Evolutionary conservation across 495 filamentous ascomycete genomes (phyloP).

Genomic region (Neurospora sublineolata): DNA sequence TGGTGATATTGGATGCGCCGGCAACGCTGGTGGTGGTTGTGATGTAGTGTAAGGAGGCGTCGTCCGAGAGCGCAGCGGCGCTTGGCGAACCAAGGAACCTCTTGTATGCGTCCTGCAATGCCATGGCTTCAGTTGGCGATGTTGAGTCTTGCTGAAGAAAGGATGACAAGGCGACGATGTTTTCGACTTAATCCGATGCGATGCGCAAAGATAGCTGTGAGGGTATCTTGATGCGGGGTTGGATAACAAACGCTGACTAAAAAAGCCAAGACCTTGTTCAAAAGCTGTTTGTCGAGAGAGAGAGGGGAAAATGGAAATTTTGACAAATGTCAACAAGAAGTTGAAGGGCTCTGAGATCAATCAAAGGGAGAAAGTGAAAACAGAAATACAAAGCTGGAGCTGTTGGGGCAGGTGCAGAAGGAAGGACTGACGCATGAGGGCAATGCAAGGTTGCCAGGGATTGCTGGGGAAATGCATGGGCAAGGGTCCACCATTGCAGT

Average conservation of each 20-base stretch:
- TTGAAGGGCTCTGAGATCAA: background rate
- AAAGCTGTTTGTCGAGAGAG: background rate
- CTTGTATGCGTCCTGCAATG: conserved; percentile 1
- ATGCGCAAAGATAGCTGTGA: background rate
- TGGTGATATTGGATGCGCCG: conserved; percentile 58
- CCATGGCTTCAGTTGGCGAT: background rate
- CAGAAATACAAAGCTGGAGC: background rate
- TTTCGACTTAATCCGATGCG: background rate
- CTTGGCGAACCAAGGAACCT: conserved; percentile 60
- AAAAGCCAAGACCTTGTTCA: background rate
- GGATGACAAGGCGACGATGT: background rate
- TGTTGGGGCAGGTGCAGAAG: background rate
- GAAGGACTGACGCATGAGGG: background rate
- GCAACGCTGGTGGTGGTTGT: conserved; percentile 70
- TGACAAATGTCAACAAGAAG: background rate
- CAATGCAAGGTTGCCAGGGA: background rate
- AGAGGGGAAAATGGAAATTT: background rate
- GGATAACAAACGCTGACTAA: background rate
- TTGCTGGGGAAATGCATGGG: background rate
- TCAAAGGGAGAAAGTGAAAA: background rate
- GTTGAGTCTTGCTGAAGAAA: background rate
- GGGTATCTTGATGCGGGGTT: background rate
- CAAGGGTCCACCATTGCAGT: background rate
- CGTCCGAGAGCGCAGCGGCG: conserved; percentile 48
- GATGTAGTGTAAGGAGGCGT: conserved; percentile 81